These are phyloP conservation scores for Tylopilus sp. DNA, from an alignment of 1,284 basidiomycete species.

Conservation along the genomic window DNA sequence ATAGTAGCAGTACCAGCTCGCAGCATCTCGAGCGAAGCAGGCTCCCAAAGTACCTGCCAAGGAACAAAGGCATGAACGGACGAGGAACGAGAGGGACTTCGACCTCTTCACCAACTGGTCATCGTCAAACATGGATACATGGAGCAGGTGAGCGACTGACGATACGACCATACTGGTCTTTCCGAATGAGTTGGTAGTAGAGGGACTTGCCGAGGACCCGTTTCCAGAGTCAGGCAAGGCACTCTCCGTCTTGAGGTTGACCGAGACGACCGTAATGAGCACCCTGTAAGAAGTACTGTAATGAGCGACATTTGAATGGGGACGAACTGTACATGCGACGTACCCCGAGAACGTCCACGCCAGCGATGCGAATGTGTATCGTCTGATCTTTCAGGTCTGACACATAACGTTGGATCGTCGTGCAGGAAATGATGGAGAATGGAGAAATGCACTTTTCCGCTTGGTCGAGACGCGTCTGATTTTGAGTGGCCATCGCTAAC, in stretches of 20 bases:
- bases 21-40: conserved; percentile 72
- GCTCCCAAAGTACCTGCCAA: conserved; percentile 47
- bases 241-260: conserved; percentile 71
- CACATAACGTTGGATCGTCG: background rate
- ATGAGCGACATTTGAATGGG: background rate
- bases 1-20: conserved; percentile 69
- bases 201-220: conserved; percentile 54
- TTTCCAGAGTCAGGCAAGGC: conserved; percentile 66
- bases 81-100: conserved; percentile 50
- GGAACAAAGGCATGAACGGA: conserved; percentile 45
- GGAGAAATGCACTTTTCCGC: conserved; percentile 40
- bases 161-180: conserved; percentile 80
- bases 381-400: conserved; percentile 73
- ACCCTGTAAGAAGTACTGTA: conserved; percentile 38
- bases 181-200: conserved; percentile 65
- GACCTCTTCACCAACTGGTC: conserved; percentile 47
- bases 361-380: conserved; percentile 80
- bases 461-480: conserved; percentile 58
- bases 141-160: conserved; percentile 39
- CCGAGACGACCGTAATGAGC: conserved; percentile 76
- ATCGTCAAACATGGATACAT: background rate
- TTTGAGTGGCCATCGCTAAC: conserved; percentile 71
- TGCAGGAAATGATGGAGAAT: background rate
- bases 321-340: background rate
- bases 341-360: conserved; percentile 88